phyloP scores from a whole-genome alignment of 768 basidiomycete genomes.

The Pleurotus tuoliensis region DNA sequence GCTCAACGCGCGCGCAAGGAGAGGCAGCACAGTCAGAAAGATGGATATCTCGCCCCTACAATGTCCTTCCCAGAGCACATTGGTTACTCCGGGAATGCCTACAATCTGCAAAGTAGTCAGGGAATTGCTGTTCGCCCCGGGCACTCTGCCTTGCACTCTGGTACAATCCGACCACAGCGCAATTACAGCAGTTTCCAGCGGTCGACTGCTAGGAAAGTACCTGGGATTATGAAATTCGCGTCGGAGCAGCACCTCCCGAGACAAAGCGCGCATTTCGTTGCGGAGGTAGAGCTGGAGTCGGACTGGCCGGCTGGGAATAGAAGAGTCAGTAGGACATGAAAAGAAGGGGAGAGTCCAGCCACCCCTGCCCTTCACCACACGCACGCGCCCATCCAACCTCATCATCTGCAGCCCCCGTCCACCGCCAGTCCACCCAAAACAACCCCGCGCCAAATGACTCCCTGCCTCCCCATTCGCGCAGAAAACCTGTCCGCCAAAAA shows the following conservation, averaged over 20 bases:
- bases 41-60: neutral
- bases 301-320: neutral
- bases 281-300: neutral
- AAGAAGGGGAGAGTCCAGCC: too few species aligned
- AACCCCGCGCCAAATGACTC: too few species aligned
- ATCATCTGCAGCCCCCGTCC: too few species aligned
- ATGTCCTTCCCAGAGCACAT: neutral
- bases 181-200: neutral
- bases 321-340: neutral
- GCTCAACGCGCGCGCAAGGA: constrained; percentile 20
- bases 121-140: neutral
- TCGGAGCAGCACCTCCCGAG: neutral
- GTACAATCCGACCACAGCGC: neutral
- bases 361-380: too few species aligned
- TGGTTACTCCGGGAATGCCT: neutral
- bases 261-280: neutral
- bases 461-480: too few species aligned
- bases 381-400: too few species aligned
- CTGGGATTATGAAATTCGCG: constrained; percentile 2
- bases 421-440: too few species aligned
- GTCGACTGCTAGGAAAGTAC: neutral
- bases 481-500: too few species aligned
- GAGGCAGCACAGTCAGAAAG: neutral
- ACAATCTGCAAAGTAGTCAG: neutral
- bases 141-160: constrained; percentile 2